phyloP scores from a whole-genome alignment of 1,284 basidiomycete species.

The Macrocystidia cucumis region DNA sequence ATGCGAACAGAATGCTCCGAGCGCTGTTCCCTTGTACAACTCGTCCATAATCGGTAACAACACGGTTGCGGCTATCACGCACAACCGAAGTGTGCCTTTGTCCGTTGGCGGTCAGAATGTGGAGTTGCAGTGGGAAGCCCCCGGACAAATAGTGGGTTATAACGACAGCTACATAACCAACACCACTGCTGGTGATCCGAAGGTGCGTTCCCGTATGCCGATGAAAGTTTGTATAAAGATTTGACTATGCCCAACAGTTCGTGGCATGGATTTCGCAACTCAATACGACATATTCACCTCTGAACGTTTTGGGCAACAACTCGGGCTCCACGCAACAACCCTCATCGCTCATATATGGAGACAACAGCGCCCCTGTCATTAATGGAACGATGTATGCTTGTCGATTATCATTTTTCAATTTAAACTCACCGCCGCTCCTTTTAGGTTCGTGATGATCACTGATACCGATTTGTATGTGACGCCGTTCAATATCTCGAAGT shows the following conservation, averaged over 20 bases:
- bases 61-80: slow-evolving; percentile 22
- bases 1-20: slow-evolving; percentile 20
- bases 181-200: slow-evolving; percentile 33
- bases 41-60: slow-evolving; percentile 34
- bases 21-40: slow-evolving; percentile 42
- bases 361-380: slow-evolving; percentile 25
- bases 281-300: slow-evolving; percentile 55
- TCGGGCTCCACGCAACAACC: slow-evolving; percentile 44
- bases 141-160: slow-evolving; percentile 44
- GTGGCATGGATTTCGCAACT: slow-evolving; percentile 53
- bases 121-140: slow-evolving; percentile 46
- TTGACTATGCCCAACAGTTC: too few species aligned
- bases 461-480: slow-evolving; percentile 46
- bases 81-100: slow-evolving; percentile 21
- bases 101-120: slow-evolving; percentile 36
- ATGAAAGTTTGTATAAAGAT: too few species aligned
- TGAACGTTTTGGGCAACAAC: slow-evolving; percentile 34
- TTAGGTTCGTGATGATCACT: slow-evolving; percentile 50
- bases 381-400: slow-evolving; percentile 47
- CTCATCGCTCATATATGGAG: slow-evolving; percentile 33
- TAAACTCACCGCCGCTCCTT: too few species aligned
- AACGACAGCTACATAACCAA: slow-evolving; percentile 46
- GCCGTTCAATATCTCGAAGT: slow-evolving; percentile 46
- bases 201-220: slow-evolving; percentile 19
- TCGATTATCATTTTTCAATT: too few species aligned